Evolutionary conservation across 2,329 filamentous ascomycete genomes (phyloP).

Genomic region (Verticillium isaacii): DNA sequence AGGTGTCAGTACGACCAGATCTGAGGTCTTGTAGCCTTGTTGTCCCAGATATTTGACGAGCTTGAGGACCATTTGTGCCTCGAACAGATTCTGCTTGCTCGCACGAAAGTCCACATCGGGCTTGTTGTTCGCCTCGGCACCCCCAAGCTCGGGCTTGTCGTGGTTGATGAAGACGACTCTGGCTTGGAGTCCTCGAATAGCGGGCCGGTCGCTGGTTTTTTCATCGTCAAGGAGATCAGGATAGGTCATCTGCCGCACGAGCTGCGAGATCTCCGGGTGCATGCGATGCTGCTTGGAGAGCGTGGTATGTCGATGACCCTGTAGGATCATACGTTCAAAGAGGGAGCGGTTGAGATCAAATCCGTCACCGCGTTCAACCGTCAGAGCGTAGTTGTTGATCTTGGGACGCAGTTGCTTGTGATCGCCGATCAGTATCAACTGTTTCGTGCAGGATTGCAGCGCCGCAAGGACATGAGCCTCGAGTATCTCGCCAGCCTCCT

Average conservation of each 20-base stretch:
- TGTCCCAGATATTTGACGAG: conserved; percentile 64
- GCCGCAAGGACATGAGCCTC: conserved; percentile 64
- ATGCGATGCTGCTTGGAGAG: conserved; percentile 64
- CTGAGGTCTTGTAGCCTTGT: conserved; percentile 62
- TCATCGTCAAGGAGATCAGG: conserved; percentile 52
- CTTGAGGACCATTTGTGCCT: conserved; percentile 61
- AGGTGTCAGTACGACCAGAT: conserved; percentile 66
- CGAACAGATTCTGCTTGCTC: conserved; percentile 60
- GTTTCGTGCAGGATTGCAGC: conserved; percentile 48
- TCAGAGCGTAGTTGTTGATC: conserved; percentile 54
- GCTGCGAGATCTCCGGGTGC: conserved; percentile 59
- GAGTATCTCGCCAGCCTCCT: conserved; percentile 71
- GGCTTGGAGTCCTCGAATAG: conserved; percentile 51
- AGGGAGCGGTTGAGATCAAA: conserved; percentile 64
- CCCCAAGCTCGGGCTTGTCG: conserved; percentile 42
- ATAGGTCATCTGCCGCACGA: conserved; percentile 57
- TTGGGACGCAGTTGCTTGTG: conserved; percentile 70
- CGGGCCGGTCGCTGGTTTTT: conserved; percentile 39
- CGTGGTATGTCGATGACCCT: conserved; percentile 47
- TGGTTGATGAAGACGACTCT: conserved; percentile 67
- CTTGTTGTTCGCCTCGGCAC: conserved; percentile 37
- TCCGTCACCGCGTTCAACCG: conserved; percentile 58
- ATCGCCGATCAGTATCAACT: conserved; percentile 68
- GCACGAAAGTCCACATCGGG: conserved; percentile 42
- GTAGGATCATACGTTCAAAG: conserved; percentile 61